These are phyloP conservation scores for Monilinia fructicola DNA, from an alignment of 2,329 filamentous ascomycete species.

Conservation along the genomic window DNA sequence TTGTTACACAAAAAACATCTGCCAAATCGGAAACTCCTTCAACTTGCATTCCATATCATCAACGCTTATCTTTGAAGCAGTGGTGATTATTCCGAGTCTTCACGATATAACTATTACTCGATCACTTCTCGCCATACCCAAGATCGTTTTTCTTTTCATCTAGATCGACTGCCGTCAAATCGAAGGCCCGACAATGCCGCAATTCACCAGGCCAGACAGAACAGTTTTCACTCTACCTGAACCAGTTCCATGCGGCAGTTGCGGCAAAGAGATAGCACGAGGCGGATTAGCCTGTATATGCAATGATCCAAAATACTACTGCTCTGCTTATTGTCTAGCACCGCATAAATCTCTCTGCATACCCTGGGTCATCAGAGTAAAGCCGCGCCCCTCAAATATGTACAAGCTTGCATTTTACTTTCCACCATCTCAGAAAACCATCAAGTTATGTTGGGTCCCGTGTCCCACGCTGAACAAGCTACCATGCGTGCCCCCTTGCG, in stretches of 20 bases:
- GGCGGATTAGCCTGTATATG: neutral
- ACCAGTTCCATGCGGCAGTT: neutral
- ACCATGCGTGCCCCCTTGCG: neutral
- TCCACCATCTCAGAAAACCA: slow-evolving; percentile 51
- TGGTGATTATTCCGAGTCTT: neutral
- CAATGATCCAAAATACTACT: neutral
- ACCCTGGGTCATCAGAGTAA: neutral
- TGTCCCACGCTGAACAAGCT: neutral
- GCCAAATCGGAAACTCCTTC: no score
- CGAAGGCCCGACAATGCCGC: neutral
- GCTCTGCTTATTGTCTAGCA: neutral
- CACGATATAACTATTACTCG: neutral
- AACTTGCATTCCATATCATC: neutral
- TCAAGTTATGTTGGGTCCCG: neutral
- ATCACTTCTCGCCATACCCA: neutral
- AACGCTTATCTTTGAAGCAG: neutral
- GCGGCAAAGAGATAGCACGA: neutral
- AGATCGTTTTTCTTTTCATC: neutral
- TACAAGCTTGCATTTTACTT: slow-evolving; percentile 6
- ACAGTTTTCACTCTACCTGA: neutral
- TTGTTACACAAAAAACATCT: no score
- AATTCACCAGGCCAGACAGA: neutral
- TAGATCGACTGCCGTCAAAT: neutral
- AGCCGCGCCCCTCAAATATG: neutral
- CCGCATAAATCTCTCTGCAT: neutral